phyloP scores from a whole-genome alignment of 2,329 filamentous ascomycete species.

The Penicillium sp. region DNA sequence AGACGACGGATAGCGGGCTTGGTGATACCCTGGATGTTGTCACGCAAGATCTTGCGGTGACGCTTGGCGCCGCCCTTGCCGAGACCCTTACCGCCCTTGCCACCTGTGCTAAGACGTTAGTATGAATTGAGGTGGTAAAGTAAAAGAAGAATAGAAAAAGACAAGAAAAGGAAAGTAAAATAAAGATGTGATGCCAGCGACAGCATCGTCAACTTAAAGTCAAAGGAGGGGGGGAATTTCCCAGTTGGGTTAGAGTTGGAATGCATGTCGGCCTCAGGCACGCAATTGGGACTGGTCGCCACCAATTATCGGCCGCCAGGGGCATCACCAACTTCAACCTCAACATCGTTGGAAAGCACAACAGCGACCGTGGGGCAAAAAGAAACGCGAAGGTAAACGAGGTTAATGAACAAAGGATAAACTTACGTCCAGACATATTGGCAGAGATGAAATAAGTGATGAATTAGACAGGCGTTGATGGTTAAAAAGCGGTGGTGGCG shows the following conservation, averaged over 20 bases:
- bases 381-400: constrained; percentile 2
- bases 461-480: constrained; percentile 14
- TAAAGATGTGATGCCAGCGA: background rate
- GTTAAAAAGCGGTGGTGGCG: constrained; percentile 1
- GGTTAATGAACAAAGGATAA: constrained; percentile 4
- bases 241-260: constrained; percentile 10
- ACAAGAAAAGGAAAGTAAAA: background rate
- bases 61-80: constrained; percentile 99
- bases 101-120: constrained; percentile 57
- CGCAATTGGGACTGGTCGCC: background rate
- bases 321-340: constrained; percentile 16
- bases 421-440: constrained; percentile 47
- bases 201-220: background rate
- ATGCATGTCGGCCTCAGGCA: constrained; percentile 17
- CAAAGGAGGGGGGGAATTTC: background rate
- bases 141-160: background rate
- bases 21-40: constrained; percentile 99
- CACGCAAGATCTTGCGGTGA: constrained; percentile 98
- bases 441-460: constrained; percentile 12
- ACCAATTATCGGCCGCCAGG: constrained; percentile 27
- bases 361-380: constrained; percentile 1
- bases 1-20: constrained; percentile 99
- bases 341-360: background rate
- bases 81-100: constrained; percentile 96
- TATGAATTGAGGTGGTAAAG: background rate